Evolutionary conservation across 768 basidiomycete species (phyloP).

Genomic region (Amanita thiersii): DNA sequence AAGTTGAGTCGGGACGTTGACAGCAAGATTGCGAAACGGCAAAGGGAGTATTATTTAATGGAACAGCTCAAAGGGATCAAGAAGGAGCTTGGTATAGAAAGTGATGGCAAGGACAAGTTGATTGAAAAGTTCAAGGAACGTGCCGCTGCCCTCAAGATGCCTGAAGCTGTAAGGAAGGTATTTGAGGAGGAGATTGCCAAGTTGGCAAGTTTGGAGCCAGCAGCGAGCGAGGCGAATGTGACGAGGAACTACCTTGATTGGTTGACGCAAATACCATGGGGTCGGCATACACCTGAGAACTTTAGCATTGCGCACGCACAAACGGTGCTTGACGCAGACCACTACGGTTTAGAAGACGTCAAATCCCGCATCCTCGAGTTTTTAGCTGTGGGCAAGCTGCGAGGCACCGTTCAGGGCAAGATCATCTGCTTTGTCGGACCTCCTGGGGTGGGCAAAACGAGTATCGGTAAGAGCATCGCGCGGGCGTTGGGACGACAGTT

Average conservation of each 20-base stretch:
- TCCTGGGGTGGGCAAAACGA: constrained; percentile 96
- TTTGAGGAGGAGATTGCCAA: constrained; percentile 96
- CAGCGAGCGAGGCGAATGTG: constrained; percentile 88
- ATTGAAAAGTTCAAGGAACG: constrained; percentile 90
- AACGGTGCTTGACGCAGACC: constrained; percentile 86
- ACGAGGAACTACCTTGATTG: constrained; percentile 93
- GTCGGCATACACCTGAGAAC: constrained; percentile 88
- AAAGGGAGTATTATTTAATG: constrained; percentile 93
- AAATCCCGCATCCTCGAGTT: constrained; percentile 95
- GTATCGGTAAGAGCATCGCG: constrained; percentile 92
- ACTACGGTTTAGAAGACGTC: constrained; percentile 87
- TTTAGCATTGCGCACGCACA: constrained; percentile 80
- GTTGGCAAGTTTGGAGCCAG: constrained; percentile 82
- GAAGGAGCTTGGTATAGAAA: constrained; percentile 93
- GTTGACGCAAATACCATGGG: constrained; percentile 96
- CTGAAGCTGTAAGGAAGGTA: constrained; percentile 81
- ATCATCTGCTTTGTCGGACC: constrained; percentile 96
- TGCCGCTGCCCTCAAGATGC: constrained; percentile 79
- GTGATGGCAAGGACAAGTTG: constrained; percentile 89
- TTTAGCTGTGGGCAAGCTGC: constrained; percentile 89
- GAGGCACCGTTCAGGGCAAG: constrained; percentile 94
- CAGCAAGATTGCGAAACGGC: constrained; percentile 88
- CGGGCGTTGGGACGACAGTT: constrained; percentile 86
- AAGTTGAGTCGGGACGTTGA: constrained; percentile 93
- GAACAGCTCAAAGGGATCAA: constrained; percentile 96